phyloP scores from a whole-genome alignment of 805 yeast species.

The Debaryomyces castellii region DNA sequence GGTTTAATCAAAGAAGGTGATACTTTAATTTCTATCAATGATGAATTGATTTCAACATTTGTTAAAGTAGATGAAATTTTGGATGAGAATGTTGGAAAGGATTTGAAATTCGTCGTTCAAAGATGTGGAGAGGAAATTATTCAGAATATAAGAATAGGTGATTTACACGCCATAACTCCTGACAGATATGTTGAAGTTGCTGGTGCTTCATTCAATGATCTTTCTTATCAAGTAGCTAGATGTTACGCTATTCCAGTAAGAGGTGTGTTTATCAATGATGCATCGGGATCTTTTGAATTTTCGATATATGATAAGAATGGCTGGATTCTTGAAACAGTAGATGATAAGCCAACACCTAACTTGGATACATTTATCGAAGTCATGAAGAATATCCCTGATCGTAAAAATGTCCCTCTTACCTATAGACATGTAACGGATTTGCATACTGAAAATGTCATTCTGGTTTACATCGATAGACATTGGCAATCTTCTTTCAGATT shows the following conservation, averaged over 20 bases:
- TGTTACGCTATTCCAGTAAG: slow-evolving; percentile 77
- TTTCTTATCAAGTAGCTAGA: slow-evolving; percentile 88
- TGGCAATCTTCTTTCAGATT: slow-evolving; percentile 74
- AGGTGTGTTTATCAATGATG: slow-evolving; percentile 80
- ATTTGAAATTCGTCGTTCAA: slow-evolving; percentile 58
- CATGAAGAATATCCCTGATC: slow-evolving; percentile 75
- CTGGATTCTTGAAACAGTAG: slow-evolving; percentile 78
- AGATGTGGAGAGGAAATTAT: slow-evolving; percentile 67
- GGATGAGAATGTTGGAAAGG: slow-evolving; percentile 66
- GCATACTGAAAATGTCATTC: slow-evolving; percentile 69
- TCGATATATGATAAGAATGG: slow-evolving; percentile 62
- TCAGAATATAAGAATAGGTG: slow-evolving; percentile 59
- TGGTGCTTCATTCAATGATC: slow-evolving; percentile 83
- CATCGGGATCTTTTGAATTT: slow-evolving; percentile 72
- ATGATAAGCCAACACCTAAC: slow-evolving; percentile 71
- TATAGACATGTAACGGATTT: slow-evolving; percentile 79
- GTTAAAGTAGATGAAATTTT: slow-evolving; percentile 79
- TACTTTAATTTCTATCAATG: slow-evolving; percentile 72
- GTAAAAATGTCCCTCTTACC: slow-evolving; percentile 64
- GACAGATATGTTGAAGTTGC: slow-evolving; percentile 75
- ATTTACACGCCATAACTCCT: slow-evolving; percentile 82
- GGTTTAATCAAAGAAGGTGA: slow-evolving; percentile 80
- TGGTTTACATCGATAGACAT: slow-evolving; percentile 77
- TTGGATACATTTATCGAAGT: slow-evolving; percentile 76
- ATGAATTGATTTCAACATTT: slow-evolving; percentile 62